Evolutionary conservation across 768 basidiomycete genomes (phyloP), one percentile per base, ranked within the genome.

Genomic region (Crucibulum laeve): DNA sequence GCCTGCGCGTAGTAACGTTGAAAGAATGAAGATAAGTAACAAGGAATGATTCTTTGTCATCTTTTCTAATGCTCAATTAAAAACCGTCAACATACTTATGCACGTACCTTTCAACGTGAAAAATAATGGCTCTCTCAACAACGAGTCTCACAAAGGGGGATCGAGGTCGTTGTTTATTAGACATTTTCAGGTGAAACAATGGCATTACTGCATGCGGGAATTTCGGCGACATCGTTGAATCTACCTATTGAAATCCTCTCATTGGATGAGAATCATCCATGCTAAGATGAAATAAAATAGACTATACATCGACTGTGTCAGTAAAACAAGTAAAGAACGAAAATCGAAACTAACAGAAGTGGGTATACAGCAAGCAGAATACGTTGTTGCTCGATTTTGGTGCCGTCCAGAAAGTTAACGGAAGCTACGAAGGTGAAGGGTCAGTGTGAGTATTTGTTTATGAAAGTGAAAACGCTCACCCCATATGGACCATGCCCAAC

Each of bases 401-500:
- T 95, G 8, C 95, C 94, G 51, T 92, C 93, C 53, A 98, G 73
- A 67, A 96, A 96, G 64, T 95, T 95, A 38, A 95, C 85, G 15
- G 92, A 87, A 2, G 94, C 93, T 96, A 39, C 7, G 40, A 22
- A 33, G 17, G 23, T 17, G 33, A 14, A 21, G 44, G 21, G 32
- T 25, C 15, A 38, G 28, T 32, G 25, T 10, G 10, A 33, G 10
- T 22, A 38, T 43, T 10, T 26, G n/a, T 3, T 6, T 41, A 23
- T n/a, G 5, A 11, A 17, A 38, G 28, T 17, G 25, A 62, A n/a
- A n/a, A n/a, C n/a, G n/a, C 79, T 46, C 57, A 97, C 94, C 95
- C 92, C 93, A 98, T 45, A 96, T 87, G 61, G 85, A 91, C 95
- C 95, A 98, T 26, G 76, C 92, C 87, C 92, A 95, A 10, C 91